Evolutionary conservation across 768 basidiomycete genomes (phyloP), one percentile per base, ranked within the genome.

Genomic region (Phylloporus sp.): DNA sequence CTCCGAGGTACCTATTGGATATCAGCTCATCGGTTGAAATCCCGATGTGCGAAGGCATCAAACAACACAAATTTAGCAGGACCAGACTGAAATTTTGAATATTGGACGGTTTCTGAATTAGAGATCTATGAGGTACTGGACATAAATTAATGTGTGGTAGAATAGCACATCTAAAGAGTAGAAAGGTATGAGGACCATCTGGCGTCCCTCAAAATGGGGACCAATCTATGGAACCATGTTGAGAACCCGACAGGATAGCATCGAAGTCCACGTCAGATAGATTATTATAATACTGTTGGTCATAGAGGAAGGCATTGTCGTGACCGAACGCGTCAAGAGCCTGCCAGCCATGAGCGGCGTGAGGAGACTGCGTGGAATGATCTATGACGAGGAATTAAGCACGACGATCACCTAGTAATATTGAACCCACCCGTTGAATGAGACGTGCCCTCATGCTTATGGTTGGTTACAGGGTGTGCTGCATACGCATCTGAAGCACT

Each of bases 1-100:
- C 57, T 60, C 68, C 6, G 73, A 72, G 15, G 70, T 73, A n/a
- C 79, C 80, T 2, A 68, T 80, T 6, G 68, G 69, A 15, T 63
- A 81, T 40, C 80, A 82, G 61, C 63, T 80, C 12, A 66, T 76
- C 7, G 80, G 79, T 4, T 73, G 4, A 75, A 76, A 55, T 61
- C n/a, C n/a, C 78, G 6, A 73, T 77, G 12, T 72, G 72, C 24
- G 63, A 57, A 4, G 74, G 75, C 11, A 46, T 75, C 6, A 70
- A 67, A 59, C 64, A 54, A 40, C 24, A 59, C 15, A 9, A 4
- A 29, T 26, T 9, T 38, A 28, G 34, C 34, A 18, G 34, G 18
- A 35, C 16, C n/a, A 18, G 16, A 8, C 15, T 16, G 16, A 9
- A 35, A 18, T 36, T 38, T 40, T 22, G 22, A 20, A 22, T n/a